Conservation (phyloP, 345 rosid species). For the Eutrema japonicum region DNA sequence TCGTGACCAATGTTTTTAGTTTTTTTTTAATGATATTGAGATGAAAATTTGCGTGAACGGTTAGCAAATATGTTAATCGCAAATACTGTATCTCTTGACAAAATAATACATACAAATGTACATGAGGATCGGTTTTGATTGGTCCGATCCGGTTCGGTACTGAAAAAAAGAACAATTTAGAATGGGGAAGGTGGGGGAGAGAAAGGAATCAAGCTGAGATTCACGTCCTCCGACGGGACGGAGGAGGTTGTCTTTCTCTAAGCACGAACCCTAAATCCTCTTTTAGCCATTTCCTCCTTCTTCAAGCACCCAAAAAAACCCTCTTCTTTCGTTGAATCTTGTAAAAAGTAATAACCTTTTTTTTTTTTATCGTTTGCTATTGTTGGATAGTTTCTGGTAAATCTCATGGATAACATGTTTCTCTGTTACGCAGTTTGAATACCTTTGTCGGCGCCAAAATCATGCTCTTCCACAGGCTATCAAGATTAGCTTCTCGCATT, state of each 20-base stretch:
- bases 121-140: not conserved
- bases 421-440: not conserved
- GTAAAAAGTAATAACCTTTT: constrained; percentile 8
- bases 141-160: constrained; percentile 13
- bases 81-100: too few species aligned
- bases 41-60: too few species aligned
- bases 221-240: constrained; percentile 2
- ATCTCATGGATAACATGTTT: too few species aligned
- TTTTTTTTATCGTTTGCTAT: not conserved
- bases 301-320: not conserved
- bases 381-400: not conserved
- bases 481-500: constrained; percentile 51
- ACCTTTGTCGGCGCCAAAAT: constrained; percentile 14
- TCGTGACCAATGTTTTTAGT: not conserved
- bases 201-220: constrained; percentile 8
- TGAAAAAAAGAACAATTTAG: not conserved
- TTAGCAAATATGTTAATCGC: too few species aligned
- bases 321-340: constrained; percentile 7
- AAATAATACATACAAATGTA: not conserved
- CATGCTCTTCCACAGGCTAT: constrained; percentile 54
- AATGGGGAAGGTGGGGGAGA: constrained; percentile 3
- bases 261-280: constrained; percentile 34
- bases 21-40: too few species aligned
- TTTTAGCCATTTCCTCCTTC: not conserved
- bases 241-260: constrained; percentile 16